Base-by-base conservation (phyloP, 1,139 yeast species). In the Candida sanyaensis region DNA sequence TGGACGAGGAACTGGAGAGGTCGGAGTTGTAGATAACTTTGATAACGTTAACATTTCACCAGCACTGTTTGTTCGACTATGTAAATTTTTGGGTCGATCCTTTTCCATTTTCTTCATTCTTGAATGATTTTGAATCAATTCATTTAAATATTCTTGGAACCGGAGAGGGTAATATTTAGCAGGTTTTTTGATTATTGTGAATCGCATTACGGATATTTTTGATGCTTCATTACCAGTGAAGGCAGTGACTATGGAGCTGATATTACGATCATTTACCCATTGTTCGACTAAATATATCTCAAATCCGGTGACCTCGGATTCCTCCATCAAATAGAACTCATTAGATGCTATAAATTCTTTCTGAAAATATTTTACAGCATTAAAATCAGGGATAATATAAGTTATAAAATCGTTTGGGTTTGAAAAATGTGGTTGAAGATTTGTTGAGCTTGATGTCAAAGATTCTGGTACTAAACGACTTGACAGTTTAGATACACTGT, bases 231-330 rank as follows among this genome's bases (percentile, higher is more conserved):
- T 88, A 2, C 98, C 98, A 0, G 98, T 92, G 61, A 80, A 93
- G 0, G 95, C 82, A 0, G 93, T 82, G 26, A 92, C 86, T 6
- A 88, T 77, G 0, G 86, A 75, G 32, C 89, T 84, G 23, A 83
- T 71, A 46, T 79, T 77, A 37, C 98, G 72, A 49, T 84, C 84
- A 38, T 86, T 78, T 3, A 88, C 86, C 98, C 99, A 93, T 65
- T 92, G 97, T 62, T 93, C 98, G 10, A 92, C 96, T 42, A 93
- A 73, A 60, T 93, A 93, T 27, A 88, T 79, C 63, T 93, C 98
- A 62, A 87, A 89, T 1, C 98, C 98, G 1, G 71, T 58, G 5
- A 83, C 72, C 13, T 68, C 68, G 1, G 83, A 64, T 47, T 75
- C 78, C 38, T 77, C 79, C 46, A 59, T 60, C 11, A 69, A 51